Base-by-base conservation (phyloP, 345 rosid genomes). In the Limnanthes douglasii region DNA sequence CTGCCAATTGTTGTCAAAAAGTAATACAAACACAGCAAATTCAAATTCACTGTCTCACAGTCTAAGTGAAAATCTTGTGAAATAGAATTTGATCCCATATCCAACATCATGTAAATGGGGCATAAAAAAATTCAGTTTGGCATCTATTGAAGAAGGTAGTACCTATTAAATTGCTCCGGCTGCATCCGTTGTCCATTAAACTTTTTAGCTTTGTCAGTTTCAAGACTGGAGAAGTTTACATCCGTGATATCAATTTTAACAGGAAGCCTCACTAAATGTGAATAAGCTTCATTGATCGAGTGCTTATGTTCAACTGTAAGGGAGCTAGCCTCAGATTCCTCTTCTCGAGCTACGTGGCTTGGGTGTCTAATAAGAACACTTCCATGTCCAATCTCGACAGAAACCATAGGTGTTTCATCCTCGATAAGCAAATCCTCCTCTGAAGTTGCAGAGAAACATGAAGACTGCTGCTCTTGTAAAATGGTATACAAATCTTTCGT, bases 381-480 rank as follows among this genome's bases (percentile, higher is more conserved):
- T 52, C 94, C 96, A 59, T 84, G 94, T 53, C 99, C 96, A 50
- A 78, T 69, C 72, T 92, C 99, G 51, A 78, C 90, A 65, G 96
- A 81, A 15, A 78, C 88, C 94, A 92, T 75, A 23, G 93, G 93
- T 43, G 82, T 75, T 44, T 69, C 88, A 43, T 76, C 80, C 35
- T 72, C 99, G 45, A 78, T 63, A 54, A 92, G 86, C 72, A 92
- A 78, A 61, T 85, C 94, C 54, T 85, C 96, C 33, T 85, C 86
- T 8, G 94, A 78, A 28, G 80, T 68, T 36, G 73, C 93, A 35
- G 99, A 84, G 50, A 84, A 72, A 60, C 76, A 77, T 1, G 93
- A 84, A 1, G 79, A 81, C 54, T 80, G 94, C 32, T 90, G 98
- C 59, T 85, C 99, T 53, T 92, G 96, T 64, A 78, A 56, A 33